Evolutionary conservation across 2,329 filamentous ascomycete species (phyloP).

Genomic region (Alternaria postmessia): DNA sequence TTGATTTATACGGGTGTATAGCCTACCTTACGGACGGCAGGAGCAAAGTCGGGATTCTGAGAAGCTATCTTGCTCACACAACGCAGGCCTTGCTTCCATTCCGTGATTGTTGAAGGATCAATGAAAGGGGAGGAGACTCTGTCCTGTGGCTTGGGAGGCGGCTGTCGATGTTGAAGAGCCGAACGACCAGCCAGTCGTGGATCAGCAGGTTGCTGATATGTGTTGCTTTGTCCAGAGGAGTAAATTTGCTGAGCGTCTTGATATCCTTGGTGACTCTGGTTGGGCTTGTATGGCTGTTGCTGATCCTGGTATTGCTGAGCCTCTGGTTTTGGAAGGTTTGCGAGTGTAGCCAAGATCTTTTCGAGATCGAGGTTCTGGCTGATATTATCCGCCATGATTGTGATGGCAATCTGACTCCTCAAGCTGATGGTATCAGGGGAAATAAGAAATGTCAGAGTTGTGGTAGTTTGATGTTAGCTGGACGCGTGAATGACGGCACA

Average conservation of each 20-base stretch:
- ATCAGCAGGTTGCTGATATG: constrained; percentile 26
- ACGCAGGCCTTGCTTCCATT: constrained; percentile 58
- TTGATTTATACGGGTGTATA: background rate
- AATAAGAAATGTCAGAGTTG: background rate
- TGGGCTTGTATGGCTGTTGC: constrained; percentile 13
- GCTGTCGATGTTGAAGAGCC: constrained; percentile 23
- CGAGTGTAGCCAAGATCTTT: constrained; percentile 47
- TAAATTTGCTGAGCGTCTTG: constrained; percentile 10
- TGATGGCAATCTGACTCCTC: background rate
- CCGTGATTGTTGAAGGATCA: constrained; percentile 58
- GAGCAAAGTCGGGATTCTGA: constrained; percentile 54
- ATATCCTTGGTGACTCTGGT: constrained; percentile 12
- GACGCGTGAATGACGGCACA: constrained; percentile 11
- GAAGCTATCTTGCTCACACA: constrained; percentile 58
- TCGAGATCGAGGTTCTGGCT: constrained; percentile 41
- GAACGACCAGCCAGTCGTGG: constrained; percentile 32
- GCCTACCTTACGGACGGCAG: constrained; percentile 52
- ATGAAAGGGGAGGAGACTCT: constrained; percentile 41
- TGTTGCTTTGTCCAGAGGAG: constrained; percentile 3
- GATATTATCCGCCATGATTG: constrained; percentile 43
- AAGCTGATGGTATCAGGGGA: background rate
- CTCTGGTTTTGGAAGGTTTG: constrained; percentile 35
- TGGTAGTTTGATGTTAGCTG: background rate
- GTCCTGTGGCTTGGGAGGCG: constrained; percentile 24
- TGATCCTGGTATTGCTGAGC: constrained; percentile 21